Conservation (phyloP, 768 basidiomycete species). For the Psilocybe sp. region DNA sequence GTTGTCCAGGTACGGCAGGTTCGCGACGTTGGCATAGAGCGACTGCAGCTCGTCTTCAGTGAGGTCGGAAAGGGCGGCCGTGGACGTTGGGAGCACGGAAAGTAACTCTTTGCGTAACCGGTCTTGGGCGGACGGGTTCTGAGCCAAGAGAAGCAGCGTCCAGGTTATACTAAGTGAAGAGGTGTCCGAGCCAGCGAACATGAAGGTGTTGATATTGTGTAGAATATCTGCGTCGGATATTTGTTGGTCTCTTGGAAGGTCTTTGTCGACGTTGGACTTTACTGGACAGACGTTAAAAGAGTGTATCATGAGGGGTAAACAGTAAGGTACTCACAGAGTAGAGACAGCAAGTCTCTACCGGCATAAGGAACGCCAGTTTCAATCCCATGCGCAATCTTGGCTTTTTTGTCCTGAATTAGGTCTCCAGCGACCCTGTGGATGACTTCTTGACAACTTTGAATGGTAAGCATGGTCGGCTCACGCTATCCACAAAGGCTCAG, state of each 20-base stretch:
- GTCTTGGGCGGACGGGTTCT: conserved; percentile 62
- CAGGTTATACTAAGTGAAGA: conserved; percentile 82
- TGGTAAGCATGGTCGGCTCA: conserved; percentile 43
- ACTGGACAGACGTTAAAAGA: conserved; percentile 43
- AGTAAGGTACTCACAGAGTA: conserved; percentile 55
- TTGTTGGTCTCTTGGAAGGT: conserved; percentile 64
- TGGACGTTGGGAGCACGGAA: conserved; percentile 35
- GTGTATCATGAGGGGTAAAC: background rate
- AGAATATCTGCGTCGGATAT: conserved; percentile 88
- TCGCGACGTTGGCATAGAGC: conserved; percentile 50
- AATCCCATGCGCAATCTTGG: conserved; percentile 61
- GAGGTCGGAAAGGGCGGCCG: conserved; percentile 39
- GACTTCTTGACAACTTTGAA: conserved; percentile 54
- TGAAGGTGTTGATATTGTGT: conserved; percentile 83
- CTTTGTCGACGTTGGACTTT: conserved; percentile 75
- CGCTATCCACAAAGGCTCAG: conserved; percentile 39
- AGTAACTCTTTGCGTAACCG: conserved; percentile 70
- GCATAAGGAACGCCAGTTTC: conserved; percentile 46
- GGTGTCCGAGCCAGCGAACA: conserved; percentile 90
- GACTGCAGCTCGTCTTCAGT: conserved; percentile 66
- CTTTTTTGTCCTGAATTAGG: conserved; percentile 78
- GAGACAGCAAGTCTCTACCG: conserved; percentile 75
- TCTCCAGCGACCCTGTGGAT: conserved; percentile 72
- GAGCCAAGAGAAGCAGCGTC: conserved; percentile 75
- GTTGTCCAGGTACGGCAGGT: conserved; percentile 72